Conservation (phyloP, 768 basidiomycete species). For the Cystobasidium tubakii region DNA sequence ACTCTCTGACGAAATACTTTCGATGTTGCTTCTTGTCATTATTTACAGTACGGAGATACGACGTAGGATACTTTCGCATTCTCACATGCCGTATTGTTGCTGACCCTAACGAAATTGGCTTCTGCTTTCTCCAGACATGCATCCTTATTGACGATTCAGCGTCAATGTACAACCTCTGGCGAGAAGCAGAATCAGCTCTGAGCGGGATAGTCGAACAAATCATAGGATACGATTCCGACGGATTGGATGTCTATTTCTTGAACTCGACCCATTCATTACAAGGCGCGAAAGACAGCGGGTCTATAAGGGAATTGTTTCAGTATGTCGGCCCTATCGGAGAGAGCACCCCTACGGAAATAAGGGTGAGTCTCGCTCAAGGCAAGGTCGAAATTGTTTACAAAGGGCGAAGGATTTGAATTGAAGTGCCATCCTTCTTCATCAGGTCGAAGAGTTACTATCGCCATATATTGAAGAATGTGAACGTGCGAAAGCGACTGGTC, state of each 20-base stretch:
- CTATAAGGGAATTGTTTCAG: slow-evolving; percentile 36
- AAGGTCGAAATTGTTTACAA: too few relatives aligned
- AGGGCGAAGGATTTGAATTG: too few relatives aligned
- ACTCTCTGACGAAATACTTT: neutral
- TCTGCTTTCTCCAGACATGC: slow-evolving; percentile 16
- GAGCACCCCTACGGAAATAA: slow-evolving; percentile 37
- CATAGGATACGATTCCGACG: slow-evolving; percentile 30
- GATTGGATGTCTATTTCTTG: slow-evolving; percentile 38
- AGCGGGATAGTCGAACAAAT: slow-evolving; percentile 38
- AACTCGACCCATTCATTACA: slow-evolving; percentile 29
- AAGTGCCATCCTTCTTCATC: neutral
- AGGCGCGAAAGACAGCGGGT: neutral
- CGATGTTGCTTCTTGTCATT: neutral
- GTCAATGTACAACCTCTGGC: slow-evolving; percentile 40
- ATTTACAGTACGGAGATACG: slow-evolving; percentile 15
- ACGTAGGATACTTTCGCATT: slow-evolving; percentile 10
- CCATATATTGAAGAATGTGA: slow-evolving; percentile 41
- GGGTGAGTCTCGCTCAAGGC: too few relatives aligned
- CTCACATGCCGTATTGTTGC: too few relatives aligned
- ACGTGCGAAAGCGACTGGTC: slow-evolving; percentile 24
- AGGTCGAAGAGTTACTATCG: slow-evolving; percentile 39
- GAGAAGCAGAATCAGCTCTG: slow-evolving; percentile 36
- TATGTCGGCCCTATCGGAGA: slow-evolving; percentile 36
- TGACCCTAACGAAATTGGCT: too few relatives aligned
- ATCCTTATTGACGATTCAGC: slow-evolving; percentile 41